Base-by-base conservation (phyloP, 768 basidiomycete species). In the Leccinellum luteum region DNA sequence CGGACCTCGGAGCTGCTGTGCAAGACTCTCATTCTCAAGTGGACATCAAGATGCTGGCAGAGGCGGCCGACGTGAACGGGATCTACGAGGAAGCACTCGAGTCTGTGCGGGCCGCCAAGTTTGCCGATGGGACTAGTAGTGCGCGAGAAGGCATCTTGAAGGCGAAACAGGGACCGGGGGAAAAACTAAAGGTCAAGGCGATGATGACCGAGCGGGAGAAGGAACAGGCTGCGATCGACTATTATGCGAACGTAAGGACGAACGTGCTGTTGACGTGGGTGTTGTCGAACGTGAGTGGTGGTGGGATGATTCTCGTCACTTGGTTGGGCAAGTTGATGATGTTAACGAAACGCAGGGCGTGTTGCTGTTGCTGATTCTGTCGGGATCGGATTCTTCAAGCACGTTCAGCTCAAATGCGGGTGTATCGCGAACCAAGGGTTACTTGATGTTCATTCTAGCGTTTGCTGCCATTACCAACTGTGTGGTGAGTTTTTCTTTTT, bases 201-300 rank as follows among this genome's bases (percentile, higher is more conserved):
- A 71, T 73, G 58, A 81, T 73, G 58, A 81, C 71, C 25, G 73
- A 77, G 17, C 80, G 82, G 13, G 90, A 92, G 70, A 84, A 79
- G 67, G 89, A 92, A 62, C 81, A 85, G 60, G 81, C 80, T 1
- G 89, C 89, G 10, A 87, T 85, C 66, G 90, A 92, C 63, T 94
- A 94, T 74, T 95, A 94, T 70, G 90, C 92, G 1, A 86, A 85
- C 64, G 90, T 94, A 54, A 77, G 92, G 61, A 93, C 92, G 7
- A 93, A 94, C 74, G 89, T 80, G 32, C 72, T 95, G 45, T 76
- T 95, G 55, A 75, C 81, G 3, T 94, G 93, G 93, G 90, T 90
- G 4, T 66, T 94, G 59, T 88, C 90, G 27, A 94, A 94, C 66
- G 92, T 92, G 63, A 62, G 81, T 67, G 54, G 15, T 41, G n/a